Conservation (phyloP, 106 monocot genomes). For the Dendrobium nobile region DNA sequence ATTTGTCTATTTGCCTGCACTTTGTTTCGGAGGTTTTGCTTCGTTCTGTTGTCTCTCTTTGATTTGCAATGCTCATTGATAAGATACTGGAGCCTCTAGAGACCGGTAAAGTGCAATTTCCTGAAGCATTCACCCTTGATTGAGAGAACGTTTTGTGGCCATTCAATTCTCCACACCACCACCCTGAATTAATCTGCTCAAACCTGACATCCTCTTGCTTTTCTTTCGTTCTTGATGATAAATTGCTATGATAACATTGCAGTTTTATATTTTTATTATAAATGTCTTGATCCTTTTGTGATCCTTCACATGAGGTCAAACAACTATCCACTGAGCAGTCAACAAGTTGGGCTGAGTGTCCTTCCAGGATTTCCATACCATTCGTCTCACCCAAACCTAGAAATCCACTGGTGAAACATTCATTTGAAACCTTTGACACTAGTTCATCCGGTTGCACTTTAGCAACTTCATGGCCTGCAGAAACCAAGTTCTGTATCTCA, state of each 20-base stretch:
- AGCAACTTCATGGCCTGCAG: conserved; percentile 49
- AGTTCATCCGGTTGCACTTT: conserved; percentile 68
- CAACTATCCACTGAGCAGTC: conserved; percentile 81
- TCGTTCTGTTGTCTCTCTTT: conserved; percentile 19
- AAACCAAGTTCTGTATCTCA: conserved; percentile 48
- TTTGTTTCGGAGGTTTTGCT: conserved; percentile 10
- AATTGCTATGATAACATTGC: conserved; percentile 15
- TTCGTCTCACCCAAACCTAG: not conserved
- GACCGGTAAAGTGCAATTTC: not conserved
- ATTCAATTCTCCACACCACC: conserved; percentile 14
- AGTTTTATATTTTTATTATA: conserved; percentile 17
- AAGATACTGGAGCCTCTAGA: not conserved
- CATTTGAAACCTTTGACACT: conserved; percentile 62
- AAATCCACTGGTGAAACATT: conserved; percentile 31
- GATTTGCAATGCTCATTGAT: not conserved
- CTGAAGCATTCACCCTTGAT: conserved; percentile 13
- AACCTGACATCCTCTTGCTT: conserved; percentile 1
- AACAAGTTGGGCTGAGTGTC: conserved; percentile 25
- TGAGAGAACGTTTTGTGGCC: conserved; percentile 18
- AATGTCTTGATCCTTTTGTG: conserved; percentile 48
- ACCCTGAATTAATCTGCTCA: conserved; percentile 17
- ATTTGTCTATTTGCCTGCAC: not conserved
- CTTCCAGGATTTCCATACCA: conserved; percentile 13
- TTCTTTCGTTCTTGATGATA: conserved; percentile 10
- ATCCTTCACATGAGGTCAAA: conserved; percentile 65